These are phyloP conservation scores for Testicularia cyperi DNA, from an alignment of 1,284 basidiomycete genomes.

Conservation along the genomic window DNA sequence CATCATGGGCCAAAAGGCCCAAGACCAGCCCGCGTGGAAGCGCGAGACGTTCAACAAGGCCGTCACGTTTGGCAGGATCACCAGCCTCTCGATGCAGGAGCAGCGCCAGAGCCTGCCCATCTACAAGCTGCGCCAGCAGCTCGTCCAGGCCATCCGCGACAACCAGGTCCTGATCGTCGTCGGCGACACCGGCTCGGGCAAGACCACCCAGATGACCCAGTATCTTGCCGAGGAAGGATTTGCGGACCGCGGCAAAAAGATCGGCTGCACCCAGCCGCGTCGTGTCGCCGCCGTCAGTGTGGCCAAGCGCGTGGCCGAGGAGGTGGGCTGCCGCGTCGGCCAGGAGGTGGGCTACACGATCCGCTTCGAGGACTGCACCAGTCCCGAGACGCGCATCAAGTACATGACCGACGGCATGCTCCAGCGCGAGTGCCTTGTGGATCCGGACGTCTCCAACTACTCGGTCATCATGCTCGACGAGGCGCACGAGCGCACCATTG, in stretches of 20 bases:
- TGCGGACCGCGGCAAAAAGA: conserved; percentile 79
- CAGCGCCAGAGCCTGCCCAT: conserved; percentile 89
- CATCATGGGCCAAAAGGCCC: conserved; percentile 76
- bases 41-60: conserved; percentile 91
- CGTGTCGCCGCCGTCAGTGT: conserved; percentile 99
- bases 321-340: conserved; percentile 92
- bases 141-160: conserved; percentile 88
- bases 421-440: conserved; percentile 91
- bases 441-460: conserved; percentile 88
- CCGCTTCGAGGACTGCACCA: conserved; percentile 98
- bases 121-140: conserved; percentile 87
- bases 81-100: conserved; percentile 85
- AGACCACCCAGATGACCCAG: conserved; percentile 87
- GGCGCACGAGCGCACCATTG: conserved; percentile 96
- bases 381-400: conserved; percentile 96
- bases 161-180: conserved; percentile 93
- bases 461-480: conserved; percentile 98
- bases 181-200: conserved; percentile 89
- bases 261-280: conserved; percentile 96
- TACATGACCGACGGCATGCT: conserved; percentile 99
- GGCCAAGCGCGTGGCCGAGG: conserved; percentile 95
- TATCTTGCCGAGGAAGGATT: conserved; percentile 86
- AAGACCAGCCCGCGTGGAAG: conserved; percentile 86
- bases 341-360: conserved; percentile 98
- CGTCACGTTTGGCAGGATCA: conserved; percentile 93